Evolutionary conservation across 1,139 yeast genomes (phyloP).

Genomic region (Saccharomyces hybrid): DNA sequence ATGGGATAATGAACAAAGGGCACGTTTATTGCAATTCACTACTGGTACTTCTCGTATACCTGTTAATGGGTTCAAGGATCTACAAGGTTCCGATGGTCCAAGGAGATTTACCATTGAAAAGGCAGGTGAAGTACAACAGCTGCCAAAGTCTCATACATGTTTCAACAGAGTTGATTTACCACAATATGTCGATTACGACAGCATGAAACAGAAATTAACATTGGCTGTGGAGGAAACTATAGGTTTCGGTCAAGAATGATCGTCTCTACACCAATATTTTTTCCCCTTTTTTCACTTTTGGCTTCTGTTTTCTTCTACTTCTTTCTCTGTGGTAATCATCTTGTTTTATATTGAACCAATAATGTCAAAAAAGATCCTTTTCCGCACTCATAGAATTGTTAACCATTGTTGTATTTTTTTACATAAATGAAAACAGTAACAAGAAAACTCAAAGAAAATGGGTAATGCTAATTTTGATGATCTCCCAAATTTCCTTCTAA

Average conservation of each 20-base stretch:
- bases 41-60: constrained; percentile 99
- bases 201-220: constrained; percentile 71
- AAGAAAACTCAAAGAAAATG: not conserved
- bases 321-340: not conserved
- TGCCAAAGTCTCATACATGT: constrained; percentile 95
- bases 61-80: constrained; percentile 94
- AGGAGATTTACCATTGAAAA: constrained; percentile 96
- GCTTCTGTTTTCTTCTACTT: not conserved
- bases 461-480: not conserved
- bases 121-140: constrained; percentile 88
- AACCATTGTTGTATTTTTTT: not conserved
- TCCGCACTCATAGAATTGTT: not conserved
- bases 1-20: constrained; percentile 96
- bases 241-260: constrained; percentile 90
- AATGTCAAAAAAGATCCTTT: not conserved
- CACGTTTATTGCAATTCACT: constrained; percentile 88
- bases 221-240: constrained; percentile 90
- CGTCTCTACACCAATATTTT: not conserved
- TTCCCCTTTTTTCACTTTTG: not conserved
- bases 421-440: not conserved
- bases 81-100: constrained; percentile 98
- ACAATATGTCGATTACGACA: constrained; percentile 66
- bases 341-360: not conserved
- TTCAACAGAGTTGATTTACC: constrained; percentile 91
- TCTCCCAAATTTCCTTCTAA: not conserved